A percentile compares a stretch with the other conserved stretches of the same genome.
phyloP scores from a whole-genome alignment of 768 basidiomycete genomes.

The Imleria badia region DNA sequence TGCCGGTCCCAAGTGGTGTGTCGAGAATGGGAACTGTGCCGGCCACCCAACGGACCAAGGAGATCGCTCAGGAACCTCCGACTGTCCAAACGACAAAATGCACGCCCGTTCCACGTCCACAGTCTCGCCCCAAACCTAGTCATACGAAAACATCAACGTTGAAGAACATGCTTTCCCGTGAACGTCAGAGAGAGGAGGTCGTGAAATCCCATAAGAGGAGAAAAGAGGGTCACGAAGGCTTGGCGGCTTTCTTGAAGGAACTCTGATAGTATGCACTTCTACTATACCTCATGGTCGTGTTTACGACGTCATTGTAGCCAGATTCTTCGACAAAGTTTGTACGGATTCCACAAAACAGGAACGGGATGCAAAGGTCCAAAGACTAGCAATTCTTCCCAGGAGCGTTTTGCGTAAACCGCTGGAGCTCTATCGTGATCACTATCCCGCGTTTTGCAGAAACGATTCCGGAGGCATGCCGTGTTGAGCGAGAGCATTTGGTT shows the following conservation, averaged over 20 bases:
- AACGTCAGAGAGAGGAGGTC: constrained; percentile 46
- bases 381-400: background rate
- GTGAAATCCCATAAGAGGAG: constrained; percentile 19
- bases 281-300: background rate
- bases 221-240: constrained; percentile 34
- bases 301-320: background rate
- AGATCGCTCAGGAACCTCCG: background rate
- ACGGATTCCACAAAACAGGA: too few relatives aligned
- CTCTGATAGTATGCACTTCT: constrained; percentile 14
- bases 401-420: too few relatives aligned
- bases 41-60: background rate
- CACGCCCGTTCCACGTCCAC: constrained; percentile 18
- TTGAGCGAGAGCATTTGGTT: too few relatives aligned
- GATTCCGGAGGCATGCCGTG: too few relatives aligned
- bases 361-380: background rate
- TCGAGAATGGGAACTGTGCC: background rate
- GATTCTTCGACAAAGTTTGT: too few relatives aligned
- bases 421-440: too few relatives aligned
- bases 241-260: constrained; percentile 49
- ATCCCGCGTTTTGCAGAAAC: too few relatives aligned
- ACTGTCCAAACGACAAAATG: background rate
- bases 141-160: constrained; percentile 43
- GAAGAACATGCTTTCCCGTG: constrained; percentile 63
- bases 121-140: constrained; percentile 41
- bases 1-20: background rate